Evolutionary conservation across 768 basidiomycete species (phyloP).

Genomic region (Cubamyces sp.): DNA sequence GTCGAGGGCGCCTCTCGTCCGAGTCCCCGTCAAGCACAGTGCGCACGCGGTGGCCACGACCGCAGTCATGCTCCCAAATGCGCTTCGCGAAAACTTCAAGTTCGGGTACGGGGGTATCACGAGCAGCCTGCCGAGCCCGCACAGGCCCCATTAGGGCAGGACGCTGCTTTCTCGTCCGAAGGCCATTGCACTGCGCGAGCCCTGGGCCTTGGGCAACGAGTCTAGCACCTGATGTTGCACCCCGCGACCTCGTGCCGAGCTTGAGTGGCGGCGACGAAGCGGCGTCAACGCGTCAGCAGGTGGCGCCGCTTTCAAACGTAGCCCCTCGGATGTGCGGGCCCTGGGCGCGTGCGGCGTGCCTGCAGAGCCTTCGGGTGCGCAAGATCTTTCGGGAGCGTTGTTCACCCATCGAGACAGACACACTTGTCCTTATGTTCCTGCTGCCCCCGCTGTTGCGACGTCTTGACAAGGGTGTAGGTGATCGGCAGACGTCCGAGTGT

Average conservation of each 20-base stretch:
- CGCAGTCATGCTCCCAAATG: constrained; percentile 3
- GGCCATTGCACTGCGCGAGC: background rate
- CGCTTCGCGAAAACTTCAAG: constrained; percentile 20
- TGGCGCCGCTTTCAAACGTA: constrained; percentile 13
- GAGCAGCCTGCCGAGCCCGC: constrained; percentile 16
- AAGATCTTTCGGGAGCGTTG: constrained; percentile 11
- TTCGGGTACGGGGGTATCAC: constrained; percentile 9
- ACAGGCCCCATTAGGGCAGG: background rate
- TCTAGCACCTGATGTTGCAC: constrained; percentile 1
- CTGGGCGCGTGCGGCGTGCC: background rate
- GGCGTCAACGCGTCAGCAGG: background rate
- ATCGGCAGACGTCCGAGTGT: constrained; percentile 1
- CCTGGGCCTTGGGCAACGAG: background rate
- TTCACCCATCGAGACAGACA: background rate
- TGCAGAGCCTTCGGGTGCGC: background rate
- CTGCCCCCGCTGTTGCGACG: background rate
- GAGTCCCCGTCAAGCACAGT: too few species aligned
- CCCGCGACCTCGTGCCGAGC: constrained; percentile 1
- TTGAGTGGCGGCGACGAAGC: background rate
- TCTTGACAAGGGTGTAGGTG: background rate
- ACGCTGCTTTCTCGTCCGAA: background rate
- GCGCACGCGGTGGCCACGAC: constrained; percentile 5
- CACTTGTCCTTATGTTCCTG: too few species aligned
- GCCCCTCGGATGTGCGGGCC: constrained; percentile 8
- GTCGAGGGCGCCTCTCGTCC: too few species aligned